These are phyloP conservation scores for Aspergillus quadricinctus DNA, from an alignment of 2,329 filamentous ascomycete species.

Conservation along the genomic window DNA sequence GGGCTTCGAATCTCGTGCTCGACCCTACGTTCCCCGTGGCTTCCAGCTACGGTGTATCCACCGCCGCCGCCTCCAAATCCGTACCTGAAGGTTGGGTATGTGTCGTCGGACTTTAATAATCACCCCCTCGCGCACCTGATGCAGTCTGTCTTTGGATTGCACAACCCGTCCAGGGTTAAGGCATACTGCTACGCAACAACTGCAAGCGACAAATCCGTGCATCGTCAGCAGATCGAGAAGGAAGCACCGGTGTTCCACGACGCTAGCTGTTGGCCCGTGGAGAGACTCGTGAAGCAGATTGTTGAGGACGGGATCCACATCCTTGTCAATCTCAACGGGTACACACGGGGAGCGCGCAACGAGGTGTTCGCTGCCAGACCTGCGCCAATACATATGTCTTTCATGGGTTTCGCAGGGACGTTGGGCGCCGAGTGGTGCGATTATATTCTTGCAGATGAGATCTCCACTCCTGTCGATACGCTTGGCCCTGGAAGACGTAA, in stretches of 20 bases:
- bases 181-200: slow-evolving; percentile 97
- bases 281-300: slow-evolving; percentile 81
- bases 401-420: slow-evolving; percentile 98
- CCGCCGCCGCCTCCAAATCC: slow-evolving; percentile 79
- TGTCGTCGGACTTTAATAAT: slow-evolving; percentile 98
- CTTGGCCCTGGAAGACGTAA: slow-evolving; percentile 76
- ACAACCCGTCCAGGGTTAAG: slow-evolving; percentile 67
- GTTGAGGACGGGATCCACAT: slow-evolving; percentile 86
- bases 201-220: slow-evolving; percentile 78
- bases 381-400: slow-evolving; percentile 97
- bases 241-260: slow-evolving; percentile 91
- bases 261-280: slow-evolving; percentile 79
- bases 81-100: slow-evolving; percentile 86
- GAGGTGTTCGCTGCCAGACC: slow-evolving; percentile 94
- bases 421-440: slow-evolving; percentile 98
- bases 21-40: slow-evolving; percentile 80
- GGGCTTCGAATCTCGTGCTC: slow-evolving; percentile 88
- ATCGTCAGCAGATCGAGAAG: slow-evolving; percentile 86
- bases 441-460: slow-evolving; percentile 86
- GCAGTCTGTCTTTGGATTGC: slow-evolving; percentile 96
- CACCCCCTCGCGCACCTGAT: slow-evolving; percentile 94
- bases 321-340: slow-evolving; percentile 94
- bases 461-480: slow-evolving; percentile 76
- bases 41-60: slow-evolving; percentile 73
- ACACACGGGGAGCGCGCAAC: slow-evolving; percentile 93